Percentiles rank a stretch among this genome's conserved stretches.
These are phyloP conservation scores for Aureoboletus auriporus DNA, from an alignment of 768 basidiomycete species.

Conservation along the genomic window DNA sequence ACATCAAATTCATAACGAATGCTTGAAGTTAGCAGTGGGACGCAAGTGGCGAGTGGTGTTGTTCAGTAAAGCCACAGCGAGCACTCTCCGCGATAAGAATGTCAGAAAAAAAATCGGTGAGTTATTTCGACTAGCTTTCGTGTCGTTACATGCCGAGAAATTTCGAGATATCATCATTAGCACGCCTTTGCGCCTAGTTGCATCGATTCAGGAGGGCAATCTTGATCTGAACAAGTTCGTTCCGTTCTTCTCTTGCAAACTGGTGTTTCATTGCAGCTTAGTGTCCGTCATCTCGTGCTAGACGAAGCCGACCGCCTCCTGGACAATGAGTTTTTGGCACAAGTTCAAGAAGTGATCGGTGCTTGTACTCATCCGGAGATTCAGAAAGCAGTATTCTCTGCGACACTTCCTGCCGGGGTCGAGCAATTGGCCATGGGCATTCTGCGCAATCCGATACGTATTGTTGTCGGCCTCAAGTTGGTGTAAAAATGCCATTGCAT, in stretches of 20 bases:
- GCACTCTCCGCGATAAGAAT: slow-evolving; percentile 66
- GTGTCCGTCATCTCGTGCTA: slow-evolving; percentile 80
- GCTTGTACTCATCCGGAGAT: slow-evolving; percentile 65
- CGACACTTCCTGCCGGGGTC: slow-evolving; percentile 84
- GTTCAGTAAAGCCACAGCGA: slow-evolving; percentile 88
- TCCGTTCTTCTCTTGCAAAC: neutral
- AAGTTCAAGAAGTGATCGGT: slow-evolving; percentile 82
- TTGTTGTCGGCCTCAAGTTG: slow-evolving; percentile 96
- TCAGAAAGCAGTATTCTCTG: slow-evolving; percentile 91
- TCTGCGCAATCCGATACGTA: slow-evolving; percentile 80
- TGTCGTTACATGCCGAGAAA: neutral
- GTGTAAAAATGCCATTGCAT: slow-evolving; percentile 22
- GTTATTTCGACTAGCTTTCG: slow-evolving; percentile 23
- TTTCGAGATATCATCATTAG: slow-evolving; percentile 81
- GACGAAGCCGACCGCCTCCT: slow-evolving; percentile 93
- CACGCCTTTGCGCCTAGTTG: slow-evolving; percentile 86
- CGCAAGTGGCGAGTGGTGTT: slow-evolving; percentile 79
- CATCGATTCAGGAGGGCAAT: slow-evolving; percentile 65
- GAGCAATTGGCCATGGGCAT: slow-evolving; percentile 87
- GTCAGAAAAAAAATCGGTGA: slow-evolving; percentile 74
- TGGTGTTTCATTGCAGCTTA: slow-evolving; percentile 27
- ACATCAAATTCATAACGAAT: slow-evolving; percentile 92
- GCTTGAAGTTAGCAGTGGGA: slow-evolving; percentile 73
- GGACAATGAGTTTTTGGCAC: slow-evolving; percentile 82
- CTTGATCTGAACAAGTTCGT: slow-evolving; percentile 73